phyloP scores from a whole-genome alignment of 2,329 filamentous ascomycete genomes.

The Coniochaeta pulveracea region DNA sequence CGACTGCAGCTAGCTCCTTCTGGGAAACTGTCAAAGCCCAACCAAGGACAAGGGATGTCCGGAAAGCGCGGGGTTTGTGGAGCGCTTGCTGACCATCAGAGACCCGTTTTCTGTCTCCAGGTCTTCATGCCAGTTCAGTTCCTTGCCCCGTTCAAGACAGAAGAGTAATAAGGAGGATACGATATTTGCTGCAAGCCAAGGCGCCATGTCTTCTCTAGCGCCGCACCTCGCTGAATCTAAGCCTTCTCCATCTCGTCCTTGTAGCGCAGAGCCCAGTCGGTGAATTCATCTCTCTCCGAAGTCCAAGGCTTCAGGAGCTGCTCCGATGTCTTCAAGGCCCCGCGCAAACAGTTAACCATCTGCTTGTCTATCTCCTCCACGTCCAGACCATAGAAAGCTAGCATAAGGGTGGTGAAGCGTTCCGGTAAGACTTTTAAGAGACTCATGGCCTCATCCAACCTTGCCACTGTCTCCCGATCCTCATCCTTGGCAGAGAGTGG shows the following conservation, averaged over 20 bases:
- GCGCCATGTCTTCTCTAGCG: no score
- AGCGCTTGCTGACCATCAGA: no score
- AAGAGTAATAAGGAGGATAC: no score
- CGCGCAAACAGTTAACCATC: conserved; percentile 48
- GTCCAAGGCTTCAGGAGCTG: conserved; percentile 50
- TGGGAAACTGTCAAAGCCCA: no score
- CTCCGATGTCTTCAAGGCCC: conserved; percentile 44
- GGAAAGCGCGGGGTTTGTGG: no score
- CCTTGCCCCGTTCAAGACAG: no score
- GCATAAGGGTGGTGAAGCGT: conserved; percentile 58
- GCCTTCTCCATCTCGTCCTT: conserved; percentile 37
- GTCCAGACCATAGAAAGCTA: conserved; percentile 61
- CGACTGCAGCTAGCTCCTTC: no score
- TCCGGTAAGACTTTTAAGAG: conserved; percentile 51
- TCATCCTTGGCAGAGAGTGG: conserved; percentile 9
- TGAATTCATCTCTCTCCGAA: conserved; percentile 63
- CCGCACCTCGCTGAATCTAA: no score
- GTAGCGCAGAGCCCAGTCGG: conserved; percentile 58
- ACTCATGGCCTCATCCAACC: conserved; percentile 44
- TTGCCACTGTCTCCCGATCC: conserved; percentile 19
- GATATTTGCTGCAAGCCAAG: no score
- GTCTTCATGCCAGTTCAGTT: no score
- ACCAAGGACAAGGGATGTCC: no score
- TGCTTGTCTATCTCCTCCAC: conserved; percentile 42
- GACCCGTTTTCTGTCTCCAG: no score